Evolutionary conservation across 306 rosid species (phyloP), one percentile per base, ranked within the genome.

Genomic region (Vachellia collinsii): DNA sequence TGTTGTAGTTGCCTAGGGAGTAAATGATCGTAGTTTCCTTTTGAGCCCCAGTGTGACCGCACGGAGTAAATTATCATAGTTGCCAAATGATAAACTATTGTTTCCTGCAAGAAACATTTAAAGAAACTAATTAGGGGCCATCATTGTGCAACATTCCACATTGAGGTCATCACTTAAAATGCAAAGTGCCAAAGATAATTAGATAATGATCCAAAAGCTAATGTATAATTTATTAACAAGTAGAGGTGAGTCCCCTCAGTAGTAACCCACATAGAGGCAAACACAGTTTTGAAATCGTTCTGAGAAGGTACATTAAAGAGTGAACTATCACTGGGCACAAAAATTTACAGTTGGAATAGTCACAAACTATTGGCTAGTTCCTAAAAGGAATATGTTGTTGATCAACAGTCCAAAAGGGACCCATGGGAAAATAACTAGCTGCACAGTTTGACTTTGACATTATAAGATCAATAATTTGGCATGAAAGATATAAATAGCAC

Each of bases 111-210:
- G n/a, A n/a, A n/a, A n/a, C n/a, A n/a, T n/a, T n/a, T n/a, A n/a
- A n/a, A n/a, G n/a, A n/a, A n/a, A n/a, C n/a, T n/a, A n/a, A n/a
- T n/a, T n/a, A n/a, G n/a, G n/a, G n/a, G n/a, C n/a, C n/a, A n/a
- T n/a, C n/a, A n/a, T n/a, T n/a, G n/a, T n/a, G n/a, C n/a, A n/a
- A n/a, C n/a, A n/a, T n/a, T n/a, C n/a, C n/a, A n/a, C n/a, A n/a
- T n/a, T n/a, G n/a, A n/a, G n/a, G n/a, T n/a, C n/a, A n/a, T n/a
- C n/a, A n/a, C n/a, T n/a, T n/a, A 84, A 81, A 62, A 70, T 44
- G 42, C 42, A 77, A 70, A 75, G 77, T 16, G 58, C 56, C 74
- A 43, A 75, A 82, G 62, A 87, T 20, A 51, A 79, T 86, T 75
- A 88, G 87, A 74, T 75, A 59, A 80, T 36, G 63, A 77, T 58